Base-by-base conservation (phyloP, 371 early-diverging fungal genomes). In the Apophysomyces elegans region DNA sequence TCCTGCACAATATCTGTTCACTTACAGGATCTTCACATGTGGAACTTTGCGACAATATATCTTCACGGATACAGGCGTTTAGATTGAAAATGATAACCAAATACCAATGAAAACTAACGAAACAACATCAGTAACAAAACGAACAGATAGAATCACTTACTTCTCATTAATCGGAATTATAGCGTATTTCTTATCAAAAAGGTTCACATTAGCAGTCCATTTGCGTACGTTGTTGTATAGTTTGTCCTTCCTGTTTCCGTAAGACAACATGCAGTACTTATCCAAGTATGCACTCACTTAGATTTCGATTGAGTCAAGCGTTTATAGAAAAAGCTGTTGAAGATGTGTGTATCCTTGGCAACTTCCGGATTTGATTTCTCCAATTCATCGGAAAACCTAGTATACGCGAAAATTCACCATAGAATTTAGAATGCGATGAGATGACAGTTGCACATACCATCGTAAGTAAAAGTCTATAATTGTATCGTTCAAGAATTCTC, bases 161-260 rank as follows among this genome's bases (percentile, higher is more conserved):
- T 79, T 75, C 68, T 91, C 90, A 64, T 90, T 84, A 56, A 91
- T 86, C 1, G 91, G 91, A 6, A 91, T 68, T 43, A 91, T 67
- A 37, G 89, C 60, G 58, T 79, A 85, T 39, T 81, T 76, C 62
- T 84, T 88, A 7, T 75, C 65, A 64, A 91, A 91, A 14, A 91
- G 70, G 62, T 90, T 80, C 16, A 85, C 76, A 44, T 85, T 85
- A 7, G 80, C 71, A 3, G 90, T 88, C 89, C 90, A 89, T 61
- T 75, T 79, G 65, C 79, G 80, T 26, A 91, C 87, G 7, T 75
- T 68, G 3, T 81, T 81, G 59, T 87, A 89, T 0, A 73, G 67
- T 54, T 64, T 74, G 11, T 64, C 64, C 1, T 65, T 56, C 21
- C 54, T 50, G 11, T 21, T 7, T 5, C 21, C 21, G 11, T 16